Percentiles rank a stretch among this genome's conserved stretches.
These are phyloP conservation scores for Xylaria arbuscula DNA, from an alignment of 2,329 filamentous ascomycete species.

Conservation along the genomic window DNA sequence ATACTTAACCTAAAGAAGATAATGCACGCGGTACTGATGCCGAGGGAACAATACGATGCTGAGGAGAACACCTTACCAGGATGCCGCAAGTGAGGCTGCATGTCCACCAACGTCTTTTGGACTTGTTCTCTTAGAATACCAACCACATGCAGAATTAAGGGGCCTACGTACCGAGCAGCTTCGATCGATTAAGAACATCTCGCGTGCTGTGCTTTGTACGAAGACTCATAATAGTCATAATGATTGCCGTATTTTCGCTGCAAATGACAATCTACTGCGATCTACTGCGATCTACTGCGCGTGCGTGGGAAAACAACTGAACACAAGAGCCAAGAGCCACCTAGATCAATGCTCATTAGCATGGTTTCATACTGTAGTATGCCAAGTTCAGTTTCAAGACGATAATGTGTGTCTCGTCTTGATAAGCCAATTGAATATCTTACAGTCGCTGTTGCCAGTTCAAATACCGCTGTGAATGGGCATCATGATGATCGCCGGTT, in stretches of 20 bases:
- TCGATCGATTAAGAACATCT: neutral
- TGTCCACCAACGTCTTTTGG: neutral
- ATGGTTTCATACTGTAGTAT: neutral
- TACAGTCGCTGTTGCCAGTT: neutral
- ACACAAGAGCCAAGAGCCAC: no score
- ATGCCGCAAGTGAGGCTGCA: neutral
- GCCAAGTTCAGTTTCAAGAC: neutral
- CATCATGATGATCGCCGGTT: neutral
- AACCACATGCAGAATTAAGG: neutral
- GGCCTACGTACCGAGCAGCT: neutral
- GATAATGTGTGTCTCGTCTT: neutral
- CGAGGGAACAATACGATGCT: constrained; percentile 2
- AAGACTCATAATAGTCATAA: no score
- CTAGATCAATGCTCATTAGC: no score
- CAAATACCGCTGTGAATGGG: neutral
- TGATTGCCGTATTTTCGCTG: no score
- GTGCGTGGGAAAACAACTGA: no score
- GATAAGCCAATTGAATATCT: neutral
- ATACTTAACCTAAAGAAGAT: constrained; percentile 2
- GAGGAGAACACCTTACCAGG: neutral
- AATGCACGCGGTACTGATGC: neutral
- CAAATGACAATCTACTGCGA: no score
- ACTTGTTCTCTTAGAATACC: neutral
- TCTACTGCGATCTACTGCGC: no score
- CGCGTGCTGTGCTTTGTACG: neutral